phyloP scores from a whole-genome alignment of 495 filamentous ascomycete species.

The Penicillium malachiteum region DNA sequence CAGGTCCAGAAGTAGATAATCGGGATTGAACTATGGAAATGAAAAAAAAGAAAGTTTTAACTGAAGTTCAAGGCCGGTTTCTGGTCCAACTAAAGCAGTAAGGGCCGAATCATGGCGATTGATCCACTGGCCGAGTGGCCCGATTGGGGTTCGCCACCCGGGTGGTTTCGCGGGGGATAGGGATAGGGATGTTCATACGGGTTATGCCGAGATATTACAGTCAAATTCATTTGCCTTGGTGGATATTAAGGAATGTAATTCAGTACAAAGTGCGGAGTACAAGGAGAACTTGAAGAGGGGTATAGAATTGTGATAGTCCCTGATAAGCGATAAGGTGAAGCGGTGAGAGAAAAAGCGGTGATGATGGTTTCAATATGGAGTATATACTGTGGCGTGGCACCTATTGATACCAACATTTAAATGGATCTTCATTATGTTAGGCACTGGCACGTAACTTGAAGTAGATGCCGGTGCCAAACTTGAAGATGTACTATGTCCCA shows the following conservation, averaged over 20 bases:
- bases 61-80: neutral
- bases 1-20: neutral
- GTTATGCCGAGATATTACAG: neutral
- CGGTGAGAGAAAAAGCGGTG: constrained; percentile 19
- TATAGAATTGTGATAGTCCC: constrained; percentile 1
- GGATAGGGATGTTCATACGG: neutral
- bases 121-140: constrained; percentile 14
- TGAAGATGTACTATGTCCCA: neutral
- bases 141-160: constrained; percentile 18
- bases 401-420: no score
- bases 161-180: constrained; percentile 28
- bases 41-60: neutral
- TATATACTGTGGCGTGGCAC: no score
- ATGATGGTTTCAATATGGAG: neutral
- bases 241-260: no score
- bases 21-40: neutral
- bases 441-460: no score
- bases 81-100: neutral
- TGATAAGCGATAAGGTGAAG: constrained; percentile 27
- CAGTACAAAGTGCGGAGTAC: neutral
- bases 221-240: neutral
- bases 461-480: neutral
- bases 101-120: neutral
- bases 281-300: neutral
- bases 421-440: neutral